These are phyloP conservation scores for Passiflora organensis DNA, from an alignment of 345 rosid genomes.

Conservation along the genomic window DNA sequence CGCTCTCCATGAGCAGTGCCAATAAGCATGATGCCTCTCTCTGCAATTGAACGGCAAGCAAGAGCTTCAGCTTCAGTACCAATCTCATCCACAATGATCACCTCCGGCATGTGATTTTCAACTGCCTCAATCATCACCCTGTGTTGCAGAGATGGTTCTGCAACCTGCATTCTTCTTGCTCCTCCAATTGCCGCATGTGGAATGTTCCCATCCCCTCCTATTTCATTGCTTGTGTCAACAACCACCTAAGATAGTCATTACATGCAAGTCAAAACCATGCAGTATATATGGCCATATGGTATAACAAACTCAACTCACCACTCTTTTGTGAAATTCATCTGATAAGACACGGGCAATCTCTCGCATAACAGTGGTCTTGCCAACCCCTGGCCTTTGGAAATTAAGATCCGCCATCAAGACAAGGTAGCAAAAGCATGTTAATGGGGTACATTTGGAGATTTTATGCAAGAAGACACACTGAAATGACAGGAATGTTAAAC, in stretches of 20 bases:
- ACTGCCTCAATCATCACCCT: constrained; percentile 70
- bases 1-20: constrained; percentile 67
- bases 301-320: constrained; percentile 33
- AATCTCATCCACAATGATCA: constrained; percentile 61
- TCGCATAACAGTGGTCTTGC: constrained; percentile 65
- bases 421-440: neutral
- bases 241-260: constrained; percentile 37
- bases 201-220: constrained; percentile 73
- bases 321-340: constrained; percentile 56
- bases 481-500: neutral
- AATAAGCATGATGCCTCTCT: constrained; percentile 63
- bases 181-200: constrained; percentile 72
- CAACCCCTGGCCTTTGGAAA: constrained; percentile 55
- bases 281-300: neutral
- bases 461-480: neutral
- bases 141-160: constrained; percentile 56
- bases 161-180: constrained; percentile 76
- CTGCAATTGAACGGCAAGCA: constrained; percentile 62
- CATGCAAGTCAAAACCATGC: too few relatives aligned
- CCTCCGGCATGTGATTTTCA: constrained; percentile 81
- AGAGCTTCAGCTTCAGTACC: constrained; percentile 66
- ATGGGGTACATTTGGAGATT: neutral
- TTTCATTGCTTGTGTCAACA: constrained; percentile 71
- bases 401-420: neutral
- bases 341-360: constrained; percentile 64